These are phyloP conservation scores for Coniochaeta sp. DNA, from an alignment of 2,329 filamentous ascomycete species.

Conservation along the genomic window DNA sequence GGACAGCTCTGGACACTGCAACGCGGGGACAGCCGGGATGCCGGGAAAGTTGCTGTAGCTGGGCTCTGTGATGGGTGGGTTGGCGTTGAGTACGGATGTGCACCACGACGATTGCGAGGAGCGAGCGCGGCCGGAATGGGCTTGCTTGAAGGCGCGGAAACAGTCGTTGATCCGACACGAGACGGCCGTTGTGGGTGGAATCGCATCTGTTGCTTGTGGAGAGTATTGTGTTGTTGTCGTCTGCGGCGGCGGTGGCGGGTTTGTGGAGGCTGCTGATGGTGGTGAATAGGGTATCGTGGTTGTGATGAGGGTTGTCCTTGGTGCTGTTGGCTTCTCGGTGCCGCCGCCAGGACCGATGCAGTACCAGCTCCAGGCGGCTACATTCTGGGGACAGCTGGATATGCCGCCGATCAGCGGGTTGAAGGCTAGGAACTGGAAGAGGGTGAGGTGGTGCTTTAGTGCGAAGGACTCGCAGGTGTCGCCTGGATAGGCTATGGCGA, in stretches of 20 bases:
- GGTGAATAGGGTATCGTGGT: neutral
- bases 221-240: neutral
- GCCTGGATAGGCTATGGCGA: neutral
- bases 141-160: neutral
- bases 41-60: slow-evolving; percentile 3
- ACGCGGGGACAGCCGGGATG: neutral
- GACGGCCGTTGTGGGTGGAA: neutral
- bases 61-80: neutral
- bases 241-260: neutral
- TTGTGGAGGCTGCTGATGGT: neutral
- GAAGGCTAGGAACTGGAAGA: slow-evolving; percentile 2
- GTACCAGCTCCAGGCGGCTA: slow-evolving; percentile 4
- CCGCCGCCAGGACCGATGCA: slow-evolving; percentile 1
- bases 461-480: slow-evolving; percentile 5
- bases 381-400: neutral
- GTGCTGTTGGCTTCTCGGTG: neutral
- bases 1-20: neutral
- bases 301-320: neutral
- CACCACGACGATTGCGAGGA: slow-evolving; percentile 3
- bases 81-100: neutral
- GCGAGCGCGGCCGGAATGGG: neutral
- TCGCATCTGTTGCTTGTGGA: neutral
- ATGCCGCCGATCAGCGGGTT: slow-evolving; percentile 5
- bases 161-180: slow-evolving; percentile 2
- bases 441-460: neutral